These are phyloP conservation scores for Aspergillus vadensis DNA, from an alignment of 2,329 filamentous ascomycete species.

Conservation along the genomic window DNA sequence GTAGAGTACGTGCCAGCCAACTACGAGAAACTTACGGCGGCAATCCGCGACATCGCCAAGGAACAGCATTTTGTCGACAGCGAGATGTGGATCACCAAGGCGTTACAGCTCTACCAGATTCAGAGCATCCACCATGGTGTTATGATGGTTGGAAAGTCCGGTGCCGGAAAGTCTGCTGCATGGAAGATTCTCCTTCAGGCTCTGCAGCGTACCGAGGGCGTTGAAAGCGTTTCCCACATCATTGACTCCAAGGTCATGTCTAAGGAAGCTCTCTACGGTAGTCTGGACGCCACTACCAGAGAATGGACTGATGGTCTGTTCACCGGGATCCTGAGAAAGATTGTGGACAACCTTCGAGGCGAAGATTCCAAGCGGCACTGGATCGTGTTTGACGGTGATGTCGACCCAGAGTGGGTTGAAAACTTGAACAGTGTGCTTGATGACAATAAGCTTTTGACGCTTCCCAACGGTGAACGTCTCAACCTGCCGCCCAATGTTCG, in stretches of 20 bases:
- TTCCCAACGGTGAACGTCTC: constrained; percentile 97
- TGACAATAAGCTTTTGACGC: constrained; percentile 95
- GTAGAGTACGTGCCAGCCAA: constrained; percentile 91
- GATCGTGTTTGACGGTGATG: constrained; percentile 99
- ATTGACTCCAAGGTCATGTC: constrained; percentile 99
- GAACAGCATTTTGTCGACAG: constrained; percentile 87
- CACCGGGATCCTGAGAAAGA: constrained; percentile 95
- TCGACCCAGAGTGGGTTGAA: constrained; percentile 99
- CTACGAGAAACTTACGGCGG: constrained; percentile 73
- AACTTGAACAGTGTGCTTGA: constrained; percentile 99
- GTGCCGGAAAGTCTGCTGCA: constrained; percentile 93
- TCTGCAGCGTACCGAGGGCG: constrained; percentile 82
- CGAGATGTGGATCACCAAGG: constrained; percentile 96
- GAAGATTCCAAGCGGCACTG: constrained; percentile 97
- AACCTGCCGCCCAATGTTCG: constrained; percentile 92
- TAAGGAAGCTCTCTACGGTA: constrained; percentile 96
- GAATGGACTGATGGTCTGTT: constrained; percentile 99
- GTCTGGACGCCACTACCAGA: constrained; percentile 90
- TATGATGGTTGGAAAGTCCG: constrained; percentile 99
- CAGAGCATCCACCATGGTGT: constrained; percentile 98
- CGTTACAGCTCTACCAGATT: constrained; percentile 95
- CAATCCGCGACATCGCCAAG: constrained; percentile 78
- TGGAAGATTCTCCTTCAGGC: constrained; percentile 94
- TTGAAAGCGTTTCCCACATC: constrained; percentile 94
- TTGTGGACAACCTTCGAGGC: constrained; percentile 96